phyloP scores from a whole-genome alignment of 2,329 filamentous ascomycete genomes.

The Anthostomella pinea region DNA sequence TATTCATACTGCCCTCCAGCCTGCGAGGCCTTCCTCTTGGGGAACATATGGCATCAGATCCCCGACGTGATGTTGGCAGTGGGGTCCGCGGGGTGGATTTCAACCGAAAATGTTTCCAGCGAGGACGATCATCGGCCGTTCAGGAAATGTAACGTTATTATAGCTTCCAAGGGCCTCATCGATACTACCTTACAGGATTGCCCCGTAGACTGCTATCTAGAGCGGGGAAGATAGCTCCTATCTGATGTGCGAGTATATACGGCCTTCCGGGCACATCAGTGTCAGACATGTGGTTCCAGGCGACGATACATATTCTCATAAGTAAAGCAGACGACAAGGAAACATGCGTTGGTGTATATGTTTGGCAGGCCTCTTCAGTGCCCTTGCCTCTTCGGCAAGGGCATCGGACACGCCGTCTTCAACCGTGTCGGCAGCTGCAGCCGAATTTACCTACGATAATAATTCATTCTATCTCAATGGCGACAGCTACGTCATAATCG shows the following conservation, averaged over 20 bases:
- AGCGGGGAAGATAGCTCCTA: conserved; percentile 7
- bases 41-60: too few species aligned
- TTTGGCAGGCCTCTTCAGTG: conserved; percentile 2
- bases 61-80: too few species aligned
- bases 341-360: conserved; percentile 7
- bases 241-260: too few species aligned
- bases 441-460: conserved; percentile 38
- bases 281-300: neutral
- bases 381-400: conserved; percentile 1
- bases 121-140: conserved; percentile 8
- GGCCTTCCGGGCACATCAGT: too few species aligned
- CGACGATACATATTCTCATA: neutral
- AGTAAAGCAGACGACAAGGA: neutral
- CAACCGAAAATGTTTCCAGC: conserved; percentile 1
- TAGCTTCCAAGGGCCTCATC: neutral
- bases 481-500: conserved; percentile 41
- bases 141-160: conserved; percentile 5
- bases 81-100: conserved; percentile 5
- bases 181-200: conserved; percentile 10
- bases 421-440: conserved; percentile 9
- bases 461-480: conserved; percentile 40
- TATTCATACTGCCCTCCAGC: too few species aligned
- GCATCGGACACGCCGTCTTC: conserved; percentile 5
- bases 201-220: conserved; percentile 2
- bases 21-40: too few species aligned